phyloP scores from a whole-genome alignment of 2,329 filamentous ascomycete genomes.

The Diaporthe citrichinensis region DNA sequence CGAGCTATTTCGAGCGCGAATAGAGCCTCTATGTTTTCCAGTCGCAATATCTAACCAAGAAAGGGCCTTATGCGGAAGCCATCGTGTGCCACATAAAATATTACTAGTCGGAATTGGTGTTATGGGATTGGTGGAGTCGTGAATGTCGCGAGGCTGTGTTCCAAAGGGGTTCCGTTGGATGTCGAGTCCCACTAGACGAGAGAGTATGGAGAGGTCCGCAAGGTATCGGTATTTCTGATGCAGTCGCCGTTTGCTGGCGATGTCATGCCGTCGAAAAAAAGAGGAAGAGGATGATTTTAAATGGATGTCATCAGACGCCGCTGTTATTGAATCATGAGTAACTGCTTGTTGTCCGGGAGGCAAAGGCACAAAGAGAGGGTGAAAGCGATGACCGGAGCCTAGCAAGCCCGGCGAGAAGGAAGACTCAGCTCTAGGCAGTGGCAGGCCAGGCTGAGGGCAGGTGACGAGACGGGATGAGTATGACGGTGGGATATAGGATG shows the following conservation, averaged over 20 bases:
- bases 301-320: slow-evolving; percentile 29
- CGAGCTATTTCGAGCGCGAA: slow-evolving; percentile 41
- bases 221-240: slow-evolving; percentile 40
- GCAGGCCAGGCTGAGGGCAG: slow-evolving; percentile 34
- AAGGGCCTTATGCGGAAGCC: slow-evolving; percentile 37
- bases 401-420: slow-evolving; percentile 28
- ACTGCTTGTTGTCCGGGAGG: slow-evolving; percentile 37
- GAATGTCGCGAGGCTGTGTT: slow-evolving; percentile 19
- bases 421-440: slow-evolving; percentile 40
- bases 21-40: slow-evolving; percentile 33
- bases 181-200: slow-evolving; percentile 29
- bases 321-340: slow-evolving; percentile 41
- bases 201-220: slow-evolving; percentile 36
- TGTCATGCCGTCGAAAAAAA: slow-evolving; percentile 38
- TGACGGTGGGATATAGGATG: slow-evolving; percentile 10
- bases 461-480: slow-evolving; percentile 21
- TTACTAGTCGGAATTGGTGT: slow-evolving; percentile 31
- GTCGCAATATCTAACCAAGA: slow-evolving; percentile 36
- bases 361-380: slow-evolving; percentile 25
- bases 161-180: slow-evolving; percentile 25
- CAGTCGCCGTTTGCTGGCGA: slow-evolving; percentile 37
- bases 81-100: slow-evolving; percentile 38
- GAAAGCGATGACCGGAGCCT: slow-evolving; percentile 40
- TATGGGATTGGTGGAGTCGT: slow-evolving; percentile 25
- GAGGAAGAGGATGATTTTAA: slow-evolving; percentile 26